phyloP scores from a whole-genome alignment of 2,329 filamentous ascomycete genomes.

The Aspergillus uvarum region DNA sequence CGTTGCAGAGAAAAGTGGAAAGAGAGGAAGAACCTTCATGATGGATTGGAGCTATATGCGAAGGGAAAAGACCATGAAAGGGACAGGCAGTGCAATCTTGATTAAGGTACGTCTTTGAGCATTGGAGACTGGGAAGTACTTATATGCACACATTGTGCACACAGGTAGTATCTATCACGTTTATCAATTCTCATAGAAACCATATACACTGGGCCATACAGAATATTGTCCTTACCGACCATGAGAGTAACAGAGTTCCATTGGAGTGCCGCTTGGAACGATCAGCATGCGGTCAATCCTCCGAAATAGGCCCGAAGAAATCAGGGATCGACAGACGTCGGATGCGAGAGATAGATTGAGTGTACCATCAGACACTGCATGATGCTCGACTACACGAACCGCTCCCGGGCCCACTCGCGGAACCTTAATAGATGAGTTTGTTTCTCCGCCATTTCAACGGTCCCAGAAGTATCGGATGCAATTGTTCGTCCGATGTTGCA shows the following conservation, averaged over 20 bases:
- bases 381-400: background rate
- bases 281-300: background rate
- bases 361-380: background rate
- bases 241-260: background rate
- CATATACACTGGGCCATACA: too few relatives aligned
- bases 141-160: background rate
- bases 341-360: background rate
- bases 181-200: too few relatives aligned
- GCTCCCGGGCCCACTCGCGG: slow-evolving; percentile 1
- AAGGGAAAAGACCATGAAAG: background rate
- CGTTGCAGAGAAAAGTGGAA: background rate
- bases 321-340: background rate
- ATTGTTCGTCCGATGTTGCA: background rate
- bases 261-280: background rate
- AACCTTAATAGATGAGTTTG: slow-evolving; percentile 8
- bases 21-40: background rate
- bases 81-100: too few relatives aligned
- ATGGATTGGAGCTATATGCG: background rate
- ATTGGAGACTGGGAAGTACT: background rate
- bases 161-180: too few relatives aligned
- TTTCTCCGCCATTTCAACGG: background rate
- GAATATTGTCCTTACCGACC: background rate
- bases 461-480: background rate
- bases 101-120: background rate
- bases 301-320: slow-evolving; percentile 1